Base-by-base conservation (phyloP, 108 stramenopile species). In the Aurantiochytrium sp. region DNA sequence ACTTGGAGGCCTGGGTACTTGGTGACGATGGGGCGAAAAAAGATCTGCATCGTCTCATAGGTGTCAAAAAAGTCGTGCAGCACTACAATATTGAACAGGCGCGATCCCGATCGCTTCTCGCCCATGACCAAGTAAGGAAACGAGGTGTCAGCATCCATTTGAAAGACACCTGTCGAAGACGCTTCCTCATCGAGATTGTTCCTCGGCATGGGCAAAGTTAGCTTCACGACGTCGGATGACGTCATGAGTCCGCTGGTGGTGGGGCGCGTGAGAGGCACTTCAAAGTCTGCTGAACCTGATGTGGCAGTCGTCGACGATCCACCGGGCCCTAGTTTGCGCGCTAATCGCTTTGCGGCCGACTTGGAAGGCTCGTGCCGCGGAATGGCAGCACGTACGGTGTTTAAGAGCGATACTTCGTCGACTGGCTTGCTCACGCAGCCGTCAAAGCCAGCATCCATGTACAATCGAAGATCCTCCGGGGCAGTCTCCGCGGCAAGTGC, bases 1-100 rank as follows among this genome's bases (percentile, higher is more conserved):
- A 95, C 94, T 90, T 94, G 95, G 28, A 96, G 88, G 16, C 95
- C 96, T 29, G 94, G 91, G 88, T 96, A 96, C 72, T 95, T 83
- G 21, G 91, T 58, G 60, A 94, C 91, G 91, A 97, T 88, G 35
- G 94, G 94, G 72, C 90, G 72, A 42, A 97, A 92, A 59, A 96
- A 93, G 89, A 97, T 96, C 89, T 96, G 93, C 90, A 94, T 87
- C 21, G 94, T 91, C 90, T 97, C 96, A 71, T 88, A 95, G 29
- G 94, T 96, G 58, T 97, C 96, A 88, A 97, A 97, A 51, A 96
- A 88, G 87, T 97, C 96, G 73, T 97, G 95, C 87, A 95, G 95
- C 4, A 97, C 94, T 25, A 96, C 94, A 55, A 96, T 91, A 60
- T 96, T 96, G 90, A 94, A 95, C 49, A 89, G n/a, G 14, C 45